phyloP scores from a whole-genome alignment of 148 eudicot genomes.

The Cornus florida region DNA sequence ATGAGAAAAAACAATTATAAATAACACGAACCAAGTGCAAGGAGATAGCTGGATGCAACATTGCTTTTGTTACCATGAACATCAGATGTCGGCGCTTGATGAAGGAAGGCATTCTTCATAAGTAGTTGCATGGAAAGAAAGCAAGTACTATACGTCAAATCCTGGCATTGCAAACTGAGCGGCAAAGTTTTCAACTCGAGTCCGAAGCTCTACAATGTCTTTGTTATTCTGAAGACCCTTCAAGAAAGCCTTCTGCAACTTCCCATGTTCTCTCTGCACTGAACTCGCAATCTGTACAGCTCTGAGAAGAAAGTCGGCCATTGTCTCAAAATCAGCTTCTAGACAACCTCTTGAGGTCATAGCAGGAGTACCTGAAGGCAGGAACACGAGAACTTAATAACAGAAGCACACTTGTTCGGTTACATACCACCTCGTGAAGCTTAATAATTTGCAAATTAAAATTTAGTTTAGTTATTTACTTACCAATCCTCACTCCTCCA shows the following conservation, averaged over 20 bases:
- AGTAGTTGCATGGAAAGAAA: too few relatives aligned
- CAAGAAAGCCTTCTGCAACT: conserved; percentile 46
- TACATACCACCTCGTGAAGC: not conserved
- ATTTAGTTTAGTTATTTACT: conserved; percentile 14
- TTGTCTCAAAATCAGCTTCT: conserved; percentile 80
- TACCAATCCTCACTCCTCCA: conserved; percentile 69
- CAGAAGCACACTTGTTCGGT: not conserved
- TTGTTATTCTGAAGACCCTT: conserved; percentile 65
- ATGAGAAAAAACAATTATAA: not conserved
- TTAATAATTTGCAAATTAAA: conserved; percentile 1
- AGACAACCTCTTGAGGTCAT: conserved; percentile 94
- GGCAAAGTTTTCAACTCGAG: conserved; percentile 72
- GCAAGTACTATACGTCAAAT: conserved; percentile 41
- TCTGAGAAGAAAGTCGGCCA: conserved; percentile 74
- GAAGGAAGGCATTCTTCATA: not conserved
- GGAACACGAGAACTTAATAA: not conserved
- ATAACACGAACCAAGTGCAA: not conserved
- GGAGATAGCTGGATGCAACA: not conserved
- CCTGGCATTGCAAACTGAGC: conserved; percentile 86
- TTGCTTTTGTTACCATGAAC: not conserved
- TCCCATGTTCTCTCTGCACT: conserved; percentile 70
- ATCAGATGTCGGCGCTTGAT: not conserved
- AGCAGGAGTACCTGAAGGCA: conserved; percentile 85
- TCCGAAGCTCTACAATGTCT: conserved; percentile 65
- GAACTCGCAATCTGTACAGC: conserved; percentile 72